Base-by-base conservation (phyloP, 345 rosid genomes). In the Linum trigynum region DNA sequence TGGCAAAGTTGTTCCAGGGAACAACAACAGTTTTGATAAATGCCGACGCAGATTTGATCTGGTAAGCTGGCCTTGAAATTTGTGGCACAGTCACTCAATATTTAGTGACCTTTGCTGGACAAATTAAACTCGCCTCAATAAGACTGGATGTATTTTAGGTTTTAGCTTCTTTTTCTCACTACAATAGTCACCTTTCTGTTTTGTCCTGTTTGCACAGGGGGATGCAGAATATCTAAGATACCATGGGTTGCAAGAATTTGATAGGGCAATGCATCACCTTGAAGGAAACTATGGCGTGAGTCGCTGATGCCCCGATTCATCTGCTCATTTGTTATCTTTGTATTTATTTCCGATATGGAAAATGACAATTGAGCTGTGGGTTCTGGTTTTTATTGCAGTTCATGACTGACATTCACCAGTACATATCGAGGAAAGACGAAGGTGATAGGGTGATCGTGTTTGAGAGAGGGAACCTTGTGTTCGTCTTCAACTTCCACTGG, bases 401-500 rank as follows among this genome's bases (percentile, higher is more conserved):
- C 84, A 92, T 92, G 97, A 88, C 94, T 63, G 81, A 96, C 3
- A 82, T 83, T 77, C 98, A 92, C 81, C 98, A 84, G 75, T 90
- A 81, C 74, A 80, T 92, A 66, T 92, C 98, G 9, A 83, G 96
- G 40, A 90, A 84, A 76, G 89, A 86, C 65, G 90, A 88, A 80
- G 91, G 88, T 5, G 98, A 92, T 70, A 80, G 81, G 75, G 58
- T 84, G 38, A 77, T 92, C 62, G 94, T 86, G 39, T 86, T 92
- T 57, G 98, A 92, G 76, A 86, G 88, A 71, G 98, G 89, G 45
- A 78, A 88, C 71, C 85, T 92, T 57, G 87, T 92, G 73, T 90
- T 92, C 42, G 96, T 90, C 72, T 88, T 88, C 79, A 92, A 92
- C 72, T 92, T 92, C 73, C 97, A 92, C 71, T 90, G 97, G 98